phyloP scores from a whole-genome alignment of 139 green algal genomes.

The Coelastrella sp. region DNA sequence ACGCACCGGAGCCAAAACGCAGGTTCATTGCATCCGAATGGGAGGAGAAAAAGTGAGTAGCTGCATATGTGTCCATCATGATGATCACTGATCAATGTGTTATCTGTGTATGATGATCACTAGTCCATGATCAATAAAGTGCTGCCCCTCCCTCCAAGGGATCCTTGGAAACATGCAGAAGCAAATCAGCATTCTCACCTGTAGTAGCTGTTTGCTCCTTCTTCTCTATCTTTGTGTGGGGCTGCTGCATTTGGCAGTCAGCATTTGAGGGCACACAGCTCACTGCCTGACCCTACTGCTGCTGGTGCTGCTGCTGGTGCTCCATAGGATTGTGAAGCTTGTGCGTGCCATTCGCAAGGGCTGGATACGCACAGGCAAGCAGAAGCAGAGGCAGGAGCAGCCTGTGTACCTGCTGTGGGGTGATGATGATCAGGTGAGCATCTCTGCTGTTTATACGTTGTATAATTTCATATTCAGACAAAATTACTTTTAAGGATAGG shows the following conservation, averaged over 20 bases:
- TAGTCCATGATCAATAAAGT: too few species aligned
- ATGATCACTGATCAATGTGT: not conserved
- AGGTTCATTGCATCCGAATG: slow-evolving; percentile 97
- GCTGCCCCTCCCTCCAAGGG: too few species aligned
- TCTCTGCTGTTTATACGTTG: not conserved
- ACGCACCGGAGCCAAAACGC: slow-evolving; percentile 93
- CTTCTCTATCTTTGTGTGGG: not conserved
- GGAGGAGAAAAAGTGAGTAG: slow-evolving; percentile 93
- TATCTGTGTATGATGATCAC: too few species aligned
- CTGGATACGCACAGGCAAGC: slow-evolving; percentile 81
- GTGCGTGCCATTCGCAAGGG: slow-evolving; percentile 92
- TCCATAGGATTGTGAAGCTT: slow-evolving; percentile 71
- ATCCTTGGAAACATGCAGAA: not conserved
- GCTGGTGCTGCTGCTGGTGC: not conserved
- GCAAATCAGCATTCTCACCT: not conserved
- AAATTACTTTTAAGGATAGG: too few species aligned
- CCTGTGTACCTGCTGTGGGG: slow-evolving; percentile 93
- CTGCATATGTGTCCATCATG: not conserved
- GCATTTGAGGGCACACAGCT: not conserved
- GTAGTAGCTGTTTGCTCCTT: not conserved
- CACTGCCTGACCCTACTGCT: not conserved
- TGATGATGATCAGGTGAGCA: slow-evolving; percentile 76
- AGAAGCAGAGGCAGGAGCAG: slow-evolving; percentile 53
- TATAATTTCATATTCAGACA: too few species aligned
- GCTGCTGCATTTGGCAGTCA: not conserved